Base-by-base conservation (phyloP, 164 flowering plant genomes). In the Hamamelis virginiana region DNA sequence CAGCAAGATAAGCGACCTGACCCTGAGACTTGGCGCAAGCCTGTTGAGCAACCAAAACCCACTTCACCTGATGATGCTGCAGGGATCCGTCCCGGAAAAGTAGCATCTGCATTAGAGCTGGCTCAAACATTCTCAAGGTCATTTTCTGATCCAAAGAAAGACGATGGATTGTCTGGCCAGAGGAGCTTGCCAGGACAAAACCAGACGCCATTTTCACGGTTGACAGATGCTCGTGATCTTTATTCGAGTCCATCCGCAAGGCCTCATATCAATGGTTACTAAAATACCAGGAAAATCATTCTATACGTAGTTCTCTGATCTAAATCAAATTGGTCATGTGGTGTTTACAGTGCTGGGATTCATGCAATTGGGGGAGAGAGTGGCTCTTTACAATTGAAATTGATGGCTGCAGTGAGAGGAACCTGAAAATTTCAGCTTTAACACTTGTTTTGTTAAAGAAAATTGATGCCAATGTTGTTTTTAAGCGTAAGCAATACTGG, bases 101-200 rank as follows among this genome's bases (percentile, higher is more conserved):
- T 68, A 14, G 62, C 46, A 9, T 68, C 70, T 28, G 52, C 63
- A 2, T 4, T 46, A 15, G 70, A 68, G 9, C 63, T 68, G 12
- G 70, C 70, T 41, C 52, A 57, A 46, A 63, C 63, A 46, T 68
- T 57, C 70, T 68, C 69, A 33, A 67, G 41, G 51, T 55, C 63
- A 3, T 38, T 23, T 12, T 57, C 63, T 2, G 19, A 22, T 59
- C 70, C 63, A 16, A 15, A 28, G 19, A 56, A 1, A 47, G 21
- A 47, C 8, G 57, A 64, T 22, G 5, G 15, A 48, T 9, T 5
- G 48, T 64, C 67, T 23, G 3, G 38, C n/a, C 67, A 64, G 5
- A 48, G 41, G 9, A 43, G 56, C 15, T 8, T 18, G 22, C 57
- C 57, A 5, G 67, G 22, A 1, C 43, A 19, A 15, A 64, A 50